phyloP scores from a whole-genome alignment of 768 basidiomycete genomes.

The Dendrothele bispora region DNA sequence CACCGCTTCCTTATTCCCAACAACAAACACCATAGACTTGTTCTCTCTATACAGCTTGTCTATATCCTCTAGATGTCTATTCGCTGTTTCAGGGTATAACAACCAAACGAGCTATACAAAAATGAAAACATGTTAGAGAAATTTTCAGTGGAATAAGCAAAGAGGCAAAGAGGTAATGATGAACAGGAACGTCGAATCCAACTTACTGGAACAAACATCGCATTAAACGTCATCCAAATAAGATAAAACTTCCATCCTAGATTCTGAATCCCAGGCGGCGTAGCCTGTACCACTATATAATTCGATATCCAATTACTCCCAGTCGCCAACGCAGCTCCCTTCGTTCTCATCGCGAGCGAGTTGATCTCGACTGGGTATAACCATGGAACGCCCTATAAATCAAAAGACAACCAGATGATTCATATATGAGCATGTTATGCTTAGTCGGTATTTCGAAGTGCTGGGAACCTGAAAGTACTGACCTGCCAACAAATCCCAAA shows the following conservation, averaged over 20 bases:
- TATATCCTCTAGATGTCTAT: slow-evolving; percentile 50
- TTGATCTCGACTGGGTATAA: slow-evolving; percentile 53
- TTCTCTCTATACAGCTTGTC: slow-evolving; percentile 48
- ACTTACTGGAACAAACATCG: slow-evolving; percentile 46
- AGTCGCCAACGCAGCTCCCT: slow-evolving; percentile 48
- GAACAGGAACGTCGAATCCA: neutral
- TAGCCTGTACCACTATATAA: slow-evolving; percentile 50
- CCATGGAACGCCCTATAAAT: slow-evolving; percentile 47
- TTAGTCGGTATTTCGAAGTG: too few species aligned
- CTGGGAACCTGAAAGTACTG: too few species aligned
- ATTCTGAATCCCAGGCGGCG: slow-evolving; percentile 43
- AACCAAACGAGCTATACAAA: slow-evolving; percentile 39
- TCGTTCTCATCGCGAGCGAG: slow-evolving; percentile 48
- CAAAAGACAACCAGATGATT: too few species aligned
- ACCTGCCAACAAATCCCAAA: slow-evolving; percentile 57
- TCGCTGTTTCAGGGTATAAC: slow-evolving; percentile 50
- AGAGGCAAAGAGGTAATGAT: neutral
- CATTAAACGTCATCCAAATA: slow-evolving; percentile 51
- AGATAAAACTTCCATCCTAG: slow-evolving; percentile 51
- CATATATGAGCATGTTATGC: too few species aligned
- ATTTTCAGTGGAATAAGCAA: neutral
- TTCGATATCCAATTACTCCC: slow-evolving; percentile 56
- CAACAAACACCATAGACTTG: slow-evolving; percentile 35
- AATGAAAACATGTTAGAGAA: neutral
- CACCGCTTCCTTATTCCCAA: slow-evolving; percentile 40